Evolutionary conservation across 352 stramenopile species (phyloP).

Genomic region (Phytophthora citricola): DNA sequence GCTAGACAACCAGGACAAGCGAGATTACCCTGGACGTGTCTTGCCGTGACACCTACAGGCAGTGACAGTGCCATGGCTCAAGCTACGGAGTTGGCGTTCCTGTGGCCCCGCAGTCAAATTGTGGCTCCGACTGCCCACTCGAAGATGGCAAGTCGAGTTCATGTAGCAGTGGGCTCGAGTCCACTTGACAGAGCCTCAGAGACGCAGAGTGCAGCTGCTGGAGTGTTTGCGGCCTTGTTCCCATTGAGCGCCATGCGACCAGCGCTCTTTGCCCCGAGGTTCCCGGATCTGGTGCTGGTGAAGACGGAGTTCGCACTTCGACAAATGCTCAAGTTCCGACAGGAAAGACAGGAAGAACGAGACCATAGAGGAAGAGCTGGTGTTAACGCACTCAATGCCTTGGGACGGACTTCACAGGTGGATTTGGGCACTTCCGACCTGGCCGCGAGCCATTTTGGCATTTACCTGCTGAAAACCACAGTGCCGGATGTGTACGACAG

Average conservation of each 20-base stretch:
- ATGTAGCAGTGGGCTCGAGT: slow-evolving; percentile 44
- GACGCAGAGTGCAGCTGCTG: slow-evolving; percentile 19
- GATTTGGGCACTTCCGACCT: slow-evolving; percentile 31
- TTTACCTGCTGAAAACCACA: slow-evolving; percentile 64
- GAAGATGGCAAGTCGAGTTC: slow-evolving; percentile 53
- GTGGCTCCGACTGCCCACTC: slow-evolving; percentile 30
- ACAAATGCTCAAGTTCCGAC: slow-evolving; percentile 59
- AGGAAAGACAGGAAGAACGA: slow-evolving; percentile 57
- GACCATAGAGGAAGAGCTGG: slow-evolving; percentile 42
- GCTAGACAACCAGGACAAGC: slow-evolving; percentile 40
- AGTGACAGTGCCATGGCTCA: slow-evolving; percentile 32
- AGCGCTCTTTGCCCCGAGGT: slow-evolving; percentile 47
- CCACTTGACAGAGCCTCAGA: slow-evolving; percentile 25
- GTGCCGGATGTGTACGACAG: slow-evolving; percentile 72
- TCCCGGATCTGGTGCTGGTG: slow-evolving; percentile 70
- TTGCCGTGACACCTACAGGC: slow-evolving; percentile 56
- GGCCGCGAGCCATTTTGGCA: slow-evolving; percentile 60
- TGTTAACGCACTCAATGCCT: slow-evolving; percentile 10
- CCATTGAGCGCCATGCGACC: slow-evolving; percentile 42
- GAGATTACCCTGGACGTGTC: slow-evolving; percentile 64
- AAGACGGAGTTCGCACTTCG: slow-evolving; percentile 69
- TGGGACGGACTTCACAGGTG: slow-evolving; percentile 16
- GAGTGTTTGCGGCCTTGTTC: slow-evolving; percentile 45
- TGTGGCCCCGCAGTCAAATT: slow-evolving; percentile 66
- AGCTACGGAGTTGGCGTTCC: slow-evolving; percentile 54